phyloP scores from a whole-genome alignment of 75 land plant genomes.

The Picea sitchensis region DNA sequence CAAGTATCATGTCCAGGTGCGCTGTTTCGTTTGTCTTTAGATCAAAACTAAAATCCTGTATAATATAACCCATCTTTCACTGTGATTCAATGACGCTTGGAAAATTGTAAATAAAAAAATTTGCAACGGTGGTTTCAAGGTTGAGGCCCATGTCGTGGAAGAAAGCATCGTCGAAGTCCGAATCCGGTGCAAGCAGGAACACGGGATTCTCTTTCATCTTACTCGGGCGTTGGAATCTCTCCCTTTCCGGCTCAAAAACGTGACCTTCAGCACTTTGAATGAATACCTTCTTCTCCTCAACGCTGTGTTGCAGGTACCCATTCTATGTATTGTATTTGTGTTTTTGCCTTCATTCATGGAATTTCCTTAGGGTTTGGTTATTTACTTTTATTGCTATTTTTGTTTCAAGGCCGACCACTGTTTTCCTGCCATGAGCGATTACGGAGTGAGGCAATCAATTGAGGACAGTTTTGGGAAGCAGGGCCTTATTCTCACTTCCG shows the following conservation, averaged over 20 bases:
- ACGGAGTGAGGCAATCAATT: background rate
- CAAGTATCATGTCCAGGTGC: conserved; percentile 1
- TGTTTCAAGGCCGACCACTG: background rate
- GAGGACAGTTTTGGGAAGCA: background rate
- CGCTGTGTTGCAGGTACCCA: background rate
- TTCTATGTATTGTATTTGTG: background rate
- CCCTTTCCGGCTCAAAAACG: background rate
- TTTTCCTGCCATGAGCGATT: background rate
- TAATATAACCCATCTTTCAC: too few relatives aligned
- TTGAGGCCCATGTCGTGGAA: background rate
- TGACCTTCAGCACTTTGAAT: conserved; percentile 3
- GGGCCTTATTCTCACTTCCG: background rate
- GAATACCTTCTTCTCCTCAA: conserved; percentile 8
- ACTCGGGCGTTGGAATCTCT: background rate
- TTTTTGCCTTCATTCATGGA: background rate
- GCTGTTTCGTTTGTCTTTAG: background rate
- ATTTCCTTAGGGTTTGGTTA: background rate
- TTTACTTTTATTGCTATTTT: background rate
- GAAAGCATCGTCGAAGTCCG: background rate
- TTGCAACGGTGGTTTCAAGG: background rate
- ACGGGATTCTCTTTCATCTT: background rate
- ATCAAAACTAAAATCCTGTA: too few relatives aligned
- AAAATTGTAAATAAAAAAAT: too few relatives aligned
- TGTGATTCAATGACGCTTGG: too few relatives aligned
- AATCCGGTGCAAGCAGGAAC: conserved; percentile 6